Conservation (phyloP, 768 basidiomycete species). For the Auriscalpium vulgare region DNA sequence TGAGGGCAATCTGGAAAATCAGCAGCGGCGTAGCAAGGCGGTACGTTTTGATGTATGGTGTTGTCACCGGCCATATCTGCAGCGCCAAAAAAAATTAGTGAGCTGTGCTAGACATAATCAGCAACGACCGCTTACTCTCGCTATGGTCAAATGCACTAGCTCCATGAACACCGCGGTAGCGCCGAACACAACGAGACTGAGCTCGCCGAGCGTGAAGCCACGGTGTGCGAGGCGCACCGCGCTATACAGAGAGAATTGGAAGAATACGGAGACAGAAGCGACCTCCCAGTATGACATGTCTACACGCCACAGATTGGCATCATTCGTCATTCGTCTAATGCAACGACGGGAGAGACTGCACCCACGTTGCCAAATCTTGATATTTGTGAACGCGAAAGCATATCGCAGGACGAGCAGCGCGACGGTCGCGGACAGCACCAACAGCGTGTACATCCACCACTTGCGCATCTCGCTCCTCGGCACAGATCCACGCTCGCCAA, state of each 20-base stretch:
- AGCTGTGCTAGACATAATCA: background rate
- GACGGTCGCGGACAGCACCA: conserved; percentile 47
- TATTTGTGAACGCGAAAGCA: conserved; percentile 30
- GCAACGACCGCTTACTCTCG: conserved; percentile 48
- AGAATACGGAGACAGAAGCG: conserved; percentile 66
- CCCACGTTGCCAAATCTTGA: conserved; percentile 66
- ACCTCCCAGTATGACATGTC: conserved; percentile 78
- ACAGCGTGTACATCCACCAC: conserved; percentile 55
- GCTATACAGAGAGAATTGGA: conserved; percentile 86
- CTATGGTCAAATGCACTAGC: conserved; percentile 74
- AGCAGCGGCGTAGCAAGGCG: conserved; percentile 89
- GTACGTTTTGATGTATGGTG: conserved; percentile 83
- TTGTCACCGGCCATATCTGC: conserved; percentile 75
- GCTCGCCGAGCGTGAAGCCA: conserved; percentile 94
- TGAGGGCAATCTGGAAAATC: conserved; percentile 85
- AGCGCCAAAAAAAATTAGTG: conserved; percentile 1
- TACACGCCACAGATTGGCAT: conserved; percentile 21
- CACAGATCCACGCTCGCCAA: conserved; percentile 68
- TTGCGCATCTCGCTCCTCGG: conserved; percentile 64
- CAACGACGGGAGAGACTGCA: background rate
- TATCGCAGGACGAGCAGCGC: conserved; percentile 43
- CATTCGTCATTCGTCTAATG: background rate
- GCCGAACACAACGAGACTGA: conserved; percentile 83
- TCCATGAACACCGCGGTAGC: conserved; percentile 85
- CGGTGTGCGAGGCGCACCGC: conserved; percentile 85